Evolutionary conservation across 441 rosid genomes (phyloP).

Genomic region (Kokia cookei): DNA sequence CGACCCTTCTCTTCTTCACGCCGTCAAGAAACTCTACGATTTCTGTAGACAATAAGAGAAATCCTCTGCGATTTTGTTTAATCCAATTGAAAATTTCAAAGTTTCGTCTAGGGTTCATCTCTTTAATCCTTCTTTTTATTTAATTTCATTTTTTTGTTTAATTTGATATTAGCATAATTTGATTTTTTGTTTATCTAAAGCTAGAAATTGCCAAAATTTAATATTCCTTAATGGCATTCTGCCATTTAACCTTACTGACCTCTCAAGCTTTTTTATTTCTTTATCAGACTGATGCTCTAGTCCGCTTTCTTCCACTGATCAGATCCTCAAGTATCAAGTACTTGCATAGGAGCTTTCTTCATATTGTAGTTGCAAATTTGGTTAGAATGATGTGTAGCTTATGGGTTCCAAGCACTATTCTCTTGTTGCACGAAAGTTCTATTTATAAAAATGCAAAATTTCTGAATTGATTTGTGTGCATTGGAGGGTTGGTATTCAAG

Average conservation of each 20-base stretch:
- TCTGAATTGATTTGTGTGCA: not conserved
- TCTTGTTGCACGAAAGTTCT: not conserved
- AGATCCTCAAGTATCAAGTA: conserved; percentile 49
- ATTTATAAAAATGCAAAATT: not conserved
- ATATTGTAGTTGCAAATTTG: not conserved
- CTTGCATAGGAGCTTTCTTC: not conserved
- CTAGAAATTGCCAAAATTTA: too few relatives aligned
- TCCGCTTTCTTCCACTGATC: conserved; percentile 40
- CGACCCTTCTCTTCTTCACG: too few relatives aligned
- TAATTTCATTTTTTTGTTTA: too few relatives aligned
- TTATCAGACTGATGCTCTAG: conserved; percentile 45
- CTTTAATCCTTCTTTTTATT: too few relatives aligned
- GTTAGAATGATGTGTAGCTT: not conserved
- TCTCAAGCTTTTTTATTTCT: not conserved
- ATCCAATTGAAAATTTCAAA: too few relatives aligned
- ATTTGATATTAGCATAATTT: too few relatives aligned
- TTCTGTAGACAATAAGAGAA: too few relatives aligned
- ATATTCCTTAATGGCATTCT: not conserved
- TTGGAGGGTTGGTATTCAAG: not conserved
- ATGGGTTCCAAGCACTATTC: not conserved
- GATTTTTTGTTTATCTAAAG: too few relatives aligned
- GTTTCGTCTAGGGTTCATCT: too few relatives aligned
- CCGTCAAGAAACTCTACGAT: too few relatives aligned
- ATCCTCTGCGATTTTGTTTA: too few relatives aligned
- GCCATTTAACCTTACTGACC: not conserved